Percentiles rank a stretch among this genome's conserved stretches.
These are phyloP conservation scores for Paramecium caudatum DNA, from an alignment of 73 alveolate species.

Conservation along the genomic window DNA sequence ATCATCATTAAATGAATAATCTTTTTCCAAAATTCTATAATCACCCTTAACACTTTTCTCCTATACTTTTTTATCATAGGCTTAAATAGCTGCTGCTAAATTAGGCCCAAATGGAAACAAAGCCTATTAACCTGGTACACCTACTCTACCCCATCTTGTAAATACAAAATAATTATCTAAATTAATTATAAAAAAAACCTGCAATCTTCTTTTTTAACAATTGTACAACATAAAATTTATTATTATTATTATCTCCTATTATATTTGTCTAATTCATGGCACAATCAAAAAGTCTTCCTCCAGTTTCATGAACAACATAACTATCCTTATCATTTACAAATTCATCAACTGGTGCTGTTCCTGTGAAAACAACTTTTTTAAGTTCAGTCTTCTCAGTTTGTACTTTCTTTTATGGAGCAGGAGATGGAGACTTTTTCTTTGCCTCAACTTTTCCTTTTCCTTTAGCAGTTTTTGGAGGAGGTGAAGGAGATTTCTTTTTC, in stretches of 20 bases:
- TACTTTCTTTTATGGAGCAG: conserved; percentile 18
- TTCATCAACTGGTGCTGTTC: conserved; percentile 76
- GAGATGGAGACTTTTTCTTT: conserved; percentile 9
- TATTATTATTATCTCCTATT: conserved; percentile 50
- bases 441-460: no score
- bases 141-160: conserved; percentile 76
- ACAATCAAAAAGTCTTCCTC: conserved; percentile 46
- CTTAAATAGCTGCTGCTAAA: not conserved
- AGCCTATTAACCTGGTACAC: conserved; percentile 50
- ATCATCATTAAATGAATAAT: conserved; percentile 53
- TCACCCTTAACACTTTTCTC: conserved; percentile 69
- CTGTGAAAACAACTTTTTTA: not conserved
- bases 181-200: not conserved
- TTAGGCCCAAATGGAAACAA: not conserved
- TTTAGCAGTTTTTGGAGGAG: no score
- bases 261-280: conserved; percentile 65
- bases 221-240: conserved; percentile 64
- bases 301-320: conserved; percentile 43
- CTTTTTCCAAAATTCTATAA: conserved; percentile 66
- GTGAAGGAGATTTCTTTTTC: no score
- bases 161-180: conserved; percentile 37
- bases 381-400: not conserved
- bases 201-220: conserved; percentile 28
- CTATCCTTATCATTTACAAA: not conserved
- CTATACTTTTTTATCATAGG: conserved; percentile 15